Conservation (phyloP, 176 grass and related monocot genomes). For the Ensete glaucum region DNA sequence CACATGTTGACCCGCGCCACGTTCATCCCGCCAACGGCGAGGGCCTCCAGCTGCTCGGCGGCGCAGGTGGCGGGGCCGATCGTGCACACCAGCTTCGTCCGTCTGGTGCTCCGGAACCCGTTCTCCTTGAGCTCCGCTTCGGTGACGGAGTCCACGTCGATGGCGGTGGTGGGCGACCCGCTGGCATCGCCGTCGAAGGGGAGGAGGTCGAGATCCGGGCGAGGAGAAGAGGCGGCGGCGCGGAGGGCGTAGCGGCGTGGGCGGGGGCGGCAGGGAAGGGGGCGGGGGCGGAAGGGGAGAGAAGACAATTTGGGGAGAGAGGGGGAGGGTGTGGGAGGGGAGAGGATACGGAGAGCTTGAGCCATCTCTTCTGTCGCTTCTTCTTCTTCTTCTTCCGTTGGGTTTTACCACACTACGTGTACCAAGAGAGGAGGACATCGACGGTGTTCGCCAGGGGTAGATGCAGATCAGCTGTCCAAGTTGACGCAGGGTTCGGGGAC, state of each 20-base stretch:
- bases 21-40: conserved; percentile 56
- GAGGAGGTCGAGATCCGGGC: conserved; percentile 14
- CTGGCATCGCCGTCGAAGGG: background rate
- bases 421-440: background rate
- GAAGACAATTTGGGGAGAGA: background rate
- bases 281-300: conserved; percentile 15
- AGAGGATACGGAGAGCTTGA: background rate
- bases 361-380: background rate
- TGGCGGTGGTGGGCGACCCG: conserved; percentile 2
- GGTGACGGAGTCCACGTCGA: conserved; percentile 43
- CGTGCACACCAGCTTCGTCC: conserved; percentile 68
- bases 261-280: conserved; percentile 1
- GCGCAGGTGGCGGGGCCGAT: conserved; percentile 39
- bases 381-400: background rate
- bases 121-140: conserved; percentile 63
- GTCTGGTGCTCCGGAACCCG: conserved; percentile 57
- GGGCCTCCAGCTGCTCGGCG: conserved; percentile 27
- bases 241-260: conserved; percentile 11
- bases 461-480: too few species aligned
- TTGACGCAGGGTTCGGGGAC: too few species aligned
- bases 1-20: conserved; percentile 67
- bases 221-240: background rate
- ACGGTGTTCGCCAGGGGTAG: background rate
- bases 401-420: background rate
- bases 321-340: background rate